These are phyloP conservation scores for Panaeolus papilionaceus DNA, from an alignment of 768 basidiomycete genomes.

Conservation along the genomic window DNA sequence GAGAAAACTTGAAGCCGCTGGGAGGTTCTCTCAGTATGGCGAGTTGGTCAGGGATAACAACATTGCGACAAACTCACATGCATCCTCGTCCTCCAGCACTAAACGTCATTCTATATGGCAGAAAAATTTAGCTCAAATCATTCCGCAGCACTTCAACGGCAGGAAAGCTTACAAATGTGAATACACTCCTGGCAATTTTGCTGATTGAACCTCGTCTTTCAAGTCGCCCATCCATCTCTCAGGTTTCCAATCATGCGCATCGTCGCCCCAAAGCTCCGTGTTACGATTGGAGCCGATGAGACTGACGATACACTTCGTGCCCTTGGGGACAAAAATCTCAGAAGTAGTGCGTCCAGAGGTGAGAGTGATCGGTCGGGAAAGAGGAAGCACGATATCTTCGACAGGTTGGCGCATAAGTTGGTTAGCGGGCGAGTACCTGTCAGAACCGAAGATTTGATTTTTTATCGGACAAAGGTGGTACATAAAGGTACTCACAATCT, in stretches of 20 bases:
- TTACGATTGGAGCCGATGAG: constrained; percentile 46
- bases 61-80: constrained; percentile 40
- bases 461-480: not conserved
- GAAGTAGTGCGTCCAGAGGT: constrained; percentile 41
- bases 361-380: constrained; percentile 22
- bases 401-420: constrained; percentile 16
- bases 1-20: constrained; percentile 61
- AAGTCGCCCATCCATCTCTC: constrained; percentile 50
- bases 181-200: constrained; percentile 49
- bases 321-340: constrained; percentile 45
- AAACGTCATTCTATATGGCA: constrained; percentile 40
- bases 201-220: constrained; percentile 34
- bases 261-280: constrained; percentile 51
- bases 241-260: constrained; percentile 56
- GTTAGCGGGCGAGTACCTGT: constrained; percentile 23
- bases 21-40: not conserved
- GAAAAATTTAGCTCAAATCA: not conserved
- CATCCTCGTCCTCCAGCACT: constrained; percentile 50
- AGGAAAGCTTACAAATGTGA: constrained; percentile 40
- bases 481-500: constrained; percentile 34
- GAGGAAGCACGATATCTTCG: constrained; percentile 22
- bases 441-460: not conserved
- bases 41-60: not conserved
- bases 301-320: constrained; percentile 44
- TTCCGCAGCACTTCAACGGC: not conserved